These are phyloP conservation scores for Irpex rosettiformis DNA, from an alignment of 1,284 basidiomycete species.

Conservation along the genomic window DNA sequence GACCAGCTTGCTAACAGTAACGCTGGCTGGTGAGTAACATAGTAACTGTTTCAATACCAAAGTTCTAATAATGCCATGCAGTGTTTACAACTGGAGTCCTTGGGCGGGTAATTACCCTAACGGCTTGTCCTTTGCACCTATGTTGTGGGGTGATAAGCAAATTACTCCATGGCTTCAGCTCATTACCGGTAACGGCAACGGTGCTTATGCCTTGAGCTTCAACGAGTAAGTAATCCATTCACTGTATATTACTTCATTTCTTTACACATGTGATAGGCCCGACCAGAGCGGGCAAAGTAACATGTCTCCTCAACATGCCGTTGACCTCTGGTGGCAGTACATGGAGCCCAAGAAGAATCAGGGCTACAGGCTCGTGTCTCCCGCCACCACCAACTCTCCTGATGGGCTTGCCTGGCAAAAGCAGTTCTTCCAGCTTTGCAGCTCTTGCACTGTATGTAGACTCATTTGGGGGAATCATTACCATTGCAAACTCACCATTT, in stretches of 20 bases:
- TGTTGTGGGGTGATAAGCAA: constrained; percentile 62
- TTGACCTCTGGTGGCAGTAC: constrained; percentile 56
- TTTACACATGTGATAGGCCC: constrained; percentile 38
- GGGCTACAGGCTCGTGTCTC: constrained; percentile 60
- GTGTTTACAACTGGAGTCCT: constrained; percentile 59
- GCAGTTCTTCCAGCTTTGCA: constrained; percentile 52
- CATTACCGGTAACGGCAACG: constrained; percentile 38
- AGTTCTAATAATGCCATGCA: constrained; percentile 25
- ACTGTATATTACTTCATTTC: too few species aligned
- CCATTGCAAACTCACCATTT: too few species aligned
- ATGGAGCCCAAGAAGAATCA: constrained; percentile 51
- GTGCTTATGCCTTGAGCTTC: constrained; percentile 53
- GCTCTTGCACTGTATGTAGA: constrained; percentile 42
- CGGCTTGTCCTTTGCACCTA: constrained; percentile 54
- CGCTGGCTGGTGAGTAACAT: constrained; percentile 8
- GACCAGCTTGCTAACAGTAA: constrained; percentile 39
- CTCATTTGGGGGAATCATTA: too few species aligned
- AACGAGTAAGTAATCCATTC: constrained; percentile 66
- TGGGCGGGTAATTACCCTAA: constrained; percentile 35
- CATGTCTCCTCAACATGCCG: constrained; percentile 48
- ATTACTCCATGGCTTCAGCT: neutral
- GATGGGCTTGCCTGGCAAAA: constrained; percentile 61
- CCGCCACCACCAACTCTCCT: constrained; percentile 63
- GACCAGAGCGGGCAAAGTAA: constrained; percentile 63
- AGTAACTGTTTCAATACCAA: neutral